Evolutionary conservation across 495 filamentous ascomycete species (phyloP).

Genomic region (Parachaetomium inaequale): DNA sequence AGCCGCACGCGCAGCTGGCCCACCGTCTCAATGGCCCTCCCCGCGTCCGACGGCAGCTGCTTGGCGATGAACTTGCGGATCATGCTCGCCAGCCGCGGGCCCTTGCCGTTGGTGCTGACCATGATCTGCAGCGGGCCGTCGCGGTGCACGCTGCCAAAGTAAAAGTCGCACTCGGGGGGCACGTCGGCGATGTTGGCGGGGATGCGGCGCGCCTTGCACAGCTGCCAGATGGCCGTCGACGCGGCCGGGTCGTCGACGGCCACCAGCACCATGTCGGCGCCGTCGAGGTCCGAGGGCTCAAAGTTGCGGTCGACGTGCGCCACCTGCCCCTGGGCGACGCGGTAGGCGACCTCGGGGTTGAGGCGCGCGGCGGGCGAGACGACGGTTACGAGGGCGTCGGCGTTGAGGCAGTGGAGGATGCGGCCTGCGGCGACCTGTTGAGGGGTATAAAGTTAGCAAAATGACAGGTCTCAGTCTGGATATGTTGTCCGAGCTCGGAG

Average conservation of each 20-base stretch:
- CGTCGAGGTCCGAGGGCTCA: constrained; percentile 72
- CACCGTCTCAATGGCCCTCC: constrained; percentile 77
- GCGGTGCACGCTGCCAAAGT: constrained; percentile 91
- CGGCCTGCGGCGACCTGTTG: constrained; percentile 87
- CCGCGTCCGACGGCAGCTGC: constrained; percentile 68
- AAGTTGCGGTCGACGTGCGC: constrained; percentile 78
- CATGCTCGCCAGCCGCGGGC: constrained; percentile 83
- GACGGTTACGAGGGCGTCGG: constrained; percentile 85
- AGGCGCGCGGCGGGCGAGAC: constrained; percentile 75
- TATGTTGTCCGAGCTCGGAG: neutral
- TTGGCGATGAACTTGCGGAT: constrained; percentile 79
- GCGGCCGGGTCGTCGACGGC: constrained; percentile 90
- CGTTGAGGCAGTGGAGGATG: constrained; percentile 87
- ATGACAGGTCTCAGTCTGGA: neutral
- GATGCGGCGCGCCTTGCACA: constrained; percentile 80
- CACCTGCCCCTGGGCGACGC: constrained; percentile 69
- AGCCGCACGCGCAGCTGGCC: constrained; percentile 76
- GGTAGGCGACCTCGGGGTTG: constrained; percentile 81
- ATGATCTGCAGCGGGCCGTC: constrained; percentile 96
- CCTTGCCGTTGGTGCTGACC: constrained; percentile 97
- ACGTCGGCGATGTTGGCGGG: constrained; percentile 96
- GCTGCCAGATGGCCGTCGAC: constrained; percentile 81
- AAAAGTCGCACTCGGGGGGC: constrained; percentile 95
- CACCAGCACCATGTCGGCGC: constrained; percentile 71
- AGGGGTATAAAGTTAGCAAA: neutral